Percentiles rank a stretch among this genome's conserved stretches.
Evolutionary conservation across 163 green algal species (phyloP).

Genomic region (Chlamydomonas reinhardtii): DNA sequence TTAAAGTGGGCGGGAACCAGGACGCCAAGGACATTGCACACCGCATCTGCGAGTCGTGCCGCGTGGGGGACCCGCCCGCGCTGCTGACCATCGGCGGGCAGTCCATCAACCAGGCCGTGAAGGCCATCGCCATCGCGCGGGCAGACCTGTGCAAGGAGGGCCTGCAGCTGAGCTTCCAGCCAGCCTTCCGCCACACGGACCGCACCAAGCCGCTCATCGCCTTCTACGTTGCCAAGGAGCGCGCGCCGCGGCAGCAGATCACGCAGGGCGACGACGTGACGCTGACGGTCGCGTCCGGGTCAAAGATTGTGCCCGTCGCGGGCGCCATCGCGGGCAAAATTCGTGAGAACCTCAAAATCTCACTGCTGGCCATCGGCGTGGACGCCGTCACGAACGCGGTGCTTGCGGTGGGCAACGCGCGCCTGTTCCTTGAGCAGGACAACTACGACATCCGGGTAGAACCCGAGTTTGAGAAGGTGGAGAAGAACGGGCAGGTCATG

Average conservation of each 20-base stretch:
- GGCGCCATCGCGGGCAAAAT: constrained; percentile 59
- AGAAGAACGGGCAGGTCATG: constrained; percentile 46
- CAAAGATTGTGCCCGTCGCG: constrained; percentile 54
- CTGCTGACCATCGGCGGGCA: constrained; percentile 63
- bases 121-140: constrained; percentile 44
- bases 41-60: constrained; percentile 38
- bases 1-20: constrained; percentile 49
- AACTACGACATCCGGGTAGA: constrained; percentile 41
- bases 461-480: constrained; percentile 45
- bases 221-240: constrained; percentile 61
- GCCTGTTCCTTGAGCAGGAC: constrained; percentile 59
- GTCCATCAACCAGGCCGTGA: constrained; percentile 61
- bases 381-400: constrained; percentile 68
- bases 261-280: constrained; percentile 47
- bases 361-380: constrained; percentile 49
- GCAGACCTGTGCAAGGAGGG: constrained; percentile 46
- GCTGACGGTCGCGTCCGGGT: constrained; percentile 45
- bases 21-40: constrained; percentile 54
- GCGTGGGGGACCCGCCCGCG: constrained; percentile 39
- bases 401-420: constrained; percentile 61
- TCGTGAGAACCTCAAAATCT: constrained; percentile 40
- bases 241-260: constrained; percentile 4
- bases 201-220: constrained; percentile 63
- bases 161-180: constrained; percentile 61
- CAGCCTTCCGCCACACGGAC: constrained; percentile 60